Evolutionary conservation across 108 stramenopile genomes (phyloP).

Genomic region (Skeletonema grethae): DNA sequence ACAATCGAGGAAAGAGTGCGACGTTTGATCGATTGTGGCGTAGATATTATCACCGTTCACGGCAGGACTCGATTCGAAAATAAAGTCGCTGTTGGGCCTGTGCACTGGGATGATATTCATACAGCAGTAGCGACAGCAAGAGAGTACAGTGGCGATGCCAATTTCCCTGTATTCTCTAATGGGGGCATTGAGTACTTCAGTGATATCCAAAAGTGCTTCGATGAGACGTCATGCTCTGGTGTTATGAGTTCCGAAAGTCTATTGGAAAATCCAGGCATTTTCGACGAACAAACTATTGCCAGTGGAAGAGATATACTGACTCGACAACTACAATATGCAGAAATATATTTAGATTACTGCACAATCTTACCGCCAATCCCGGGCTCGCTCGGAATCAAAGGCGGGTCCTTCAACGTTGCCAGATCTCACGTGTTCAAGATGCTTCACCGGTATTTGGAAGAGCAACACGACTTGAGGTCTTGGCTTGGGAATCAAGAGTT

Average conservation of each 20-base stretch:
- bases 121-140: slow-evolving; percentile 54
- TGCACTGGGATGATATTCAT: slow-evolving; percentile 65
- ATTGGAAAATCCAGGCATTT: slow-evolving; percentile 92
- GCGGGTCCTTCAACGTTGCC: slow-evolving; percentile 73
- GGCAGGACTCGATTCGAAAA: slow-evolving; percentile 94
- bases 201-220: slow-evolving; percentile 74
- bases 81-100: slow-evolving; percentile 66
- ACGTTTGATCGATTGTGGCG: slow-evolving; percentile 78
- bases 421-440: slow-evolving; percentile 93
- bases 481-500: slow-evolving; percentile 44
- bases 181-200: slow-evolving; percentile 87
- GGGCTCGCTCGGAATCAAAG: slow-evolving; percentile 65
- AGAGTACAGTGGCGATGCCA: slow-evolving; percentile 42
- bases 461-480: slow-evolving; percentile 80
- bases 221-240: slow-evolving; percentile 79
- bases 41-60: slow-evolving; percentile 92
- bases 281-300: slow-evolving; percentile 38
- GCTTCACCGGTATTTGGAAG: slow-evolving; percentile 82
- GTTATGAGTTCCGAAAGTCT: slow-evolving; percentile 95
- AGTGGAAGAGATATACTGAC: slow-evolving; percentile 33
- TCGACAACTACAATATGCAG: slow-evolving; percentile 81
- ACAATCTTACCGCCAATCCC: slow-evolving; percentile 74
- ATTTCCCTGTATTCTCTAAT: slow-evolving; percentile 92
- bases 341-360: slow-evolving; percentile 79
- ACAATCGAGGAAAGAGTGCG: slow-evolving; percentile 56